These are phyloP conservation scores for Solanum infundibuliforme DNA, from an alignment of 257 asterid species.

Conservation along the genomic window DNA sequence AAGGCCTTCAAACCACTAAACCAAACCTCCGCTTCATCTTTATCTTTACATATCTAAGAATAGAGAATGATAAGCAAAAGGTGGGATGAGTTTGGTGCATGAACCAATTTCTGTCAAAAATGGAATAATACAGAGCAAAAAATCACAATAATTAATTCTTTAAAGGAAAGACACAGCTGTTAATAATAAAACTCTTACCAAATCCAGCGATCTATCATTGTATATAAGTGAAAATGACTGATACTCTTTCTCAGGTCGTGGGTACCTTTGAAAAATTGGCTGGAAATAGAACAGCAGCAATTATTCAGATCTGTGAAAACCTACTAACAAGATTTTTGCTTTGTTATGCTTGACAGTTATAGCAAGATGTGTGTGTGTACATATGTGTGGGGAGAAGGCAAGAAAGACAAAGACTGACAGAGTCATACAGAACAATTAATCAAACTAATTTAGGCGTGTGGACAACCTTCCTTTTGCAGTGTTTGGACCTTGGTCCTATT, in stretches of 20 bases:
- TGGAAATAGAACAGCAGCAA: constrained; percentile 23
- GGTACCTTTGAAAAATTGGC: constrained; percentile 91
- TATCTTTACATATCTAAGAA: constrained; percentile 82
- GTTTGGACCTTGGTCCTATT: not conserved
- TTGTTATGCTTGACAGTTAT: not conserved
- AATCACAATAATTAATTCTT: not conserved
- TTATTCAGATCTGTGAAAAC: not conserved
- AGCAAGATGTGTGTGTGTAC: not conserved
- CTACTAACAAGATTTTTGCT: not conserved
- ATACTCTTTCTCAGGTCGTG: constrained; percentile 94
- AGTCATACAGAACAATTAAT: not conserved
- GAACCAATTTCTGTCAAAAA: constrained; percentile 1
- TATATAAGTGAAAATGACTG: constrained; percentile 90
- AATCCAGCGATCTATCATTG: constrained; percentile 83
- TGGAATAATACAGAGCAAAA: not conserved
- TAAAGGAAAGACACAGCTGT: not conserved
- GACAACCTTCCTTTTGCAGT: not conserved
- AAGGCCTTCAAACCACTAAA: constrained; percentile 91
- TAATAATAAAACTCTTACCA: constrained; percentile 42
- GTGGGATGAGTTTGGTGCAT: not conserved
- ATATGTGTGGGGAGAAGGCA: not conserved
- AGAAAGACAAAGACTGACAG: not conserved
- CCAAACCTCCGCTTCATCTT: constrained; percentile 99
- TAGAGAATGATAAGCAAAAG: constrained; percentile 7
- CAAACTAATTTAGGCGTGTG: not conserved